Base-by-base conservation (phyloP, 2,329 filamentous ascomycete genomes). In the Colletotrichum eremochloae region DNA sequence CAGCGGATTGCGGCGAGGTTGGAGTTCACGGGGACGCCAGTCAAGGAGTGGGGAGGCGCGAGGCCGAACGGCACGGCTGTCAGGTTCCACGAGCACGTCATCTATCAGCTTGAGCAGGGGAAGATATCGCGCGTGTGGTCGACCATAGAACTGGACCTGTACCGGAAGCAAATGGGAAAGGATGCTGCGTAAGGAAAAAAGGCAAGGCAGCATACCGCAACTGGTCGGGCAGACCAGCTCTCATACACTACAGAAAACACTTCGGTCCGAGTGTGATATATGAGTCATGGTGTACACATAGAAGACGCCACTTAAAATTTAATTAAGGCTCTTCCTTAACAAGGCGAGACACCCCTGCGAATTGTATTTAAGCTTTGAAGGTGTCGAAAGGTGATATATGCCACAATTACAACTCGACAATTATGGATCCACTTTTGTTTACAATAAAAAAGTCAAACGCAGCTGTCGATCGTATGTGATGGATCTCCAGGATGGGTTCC, bases 51-150 rank as follows among this genome's bases (percentile, higher is more conserved):
- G 24, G 74, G 74, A 9, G 81, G 79, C 15, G 76, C 76, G 4
- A 69, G 75, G 53, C 77, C 78, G 6, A 80, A 74, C n/a, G 80
- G 79, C 12, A 75, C 75, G 6, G 5, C 52, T 6, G 79, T 82
- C 6, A 56, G 44, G 2, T 80, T 82, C 63, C 66, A 71, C 20
- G 82, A 83, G 74, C 77, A 80, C 56, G 81, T 79, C 31, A 79
- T 80, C 7, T 83, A 82, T 67, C 75, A 76, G 61, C 76, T 83
- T 15, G 68, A 76, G 11, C 74, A 66, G 1, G 81, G 80, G 1
- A 81, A 74, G 75, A 81, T 83, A 33, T 68, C 71, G 12, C 74
- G 74, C 46, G 78, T 82, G 3, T 80, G 79, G 76, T 80, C 80
- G 40, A 65, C 81, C 24, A 74, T 81, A 20, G 80, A 81, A 56